A percentile compares a stretch with the other conserved stretches of the same genome.
Conservation (phyloP, 352 stramenopile genomes). For the Pythium coloratum region DNA sequence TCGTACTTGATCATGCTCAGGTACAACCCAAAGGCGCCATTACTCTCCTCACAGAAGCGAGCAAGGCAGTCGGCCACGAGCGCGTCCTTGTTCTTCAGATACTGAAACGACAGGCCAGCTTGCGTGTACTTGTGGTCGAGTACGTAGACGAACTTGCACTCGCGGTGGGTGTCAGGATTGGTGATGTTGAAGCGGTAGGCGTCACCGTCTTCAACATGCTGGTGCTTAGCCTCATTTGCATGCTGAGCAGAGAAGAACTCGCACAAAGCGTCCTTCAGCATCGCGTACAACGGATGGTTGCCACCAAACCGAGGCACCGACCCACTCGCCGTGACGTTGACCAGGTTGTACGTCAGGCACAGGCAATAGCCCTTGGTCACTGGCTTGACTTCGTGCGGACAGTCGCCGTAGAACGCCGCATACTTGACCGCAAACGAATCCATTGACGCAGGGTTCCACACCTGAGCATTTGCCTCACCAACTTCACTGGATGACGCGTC, state of each 20-base stretch:
- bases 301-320: background rate
- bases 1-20: slow-evolving; percentile 14
- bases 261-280: slow-evolving; percentile 9
- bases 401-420: slow-evolving; percentile 26
- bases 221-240: background rate
- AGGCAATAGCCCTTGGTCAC: slow-evolving; percentile 20
- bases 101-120: slow-evolving; percentile 3
- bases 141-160: slow-evolving; percentile 6
- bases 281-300: slow-evolving; percentile 2
- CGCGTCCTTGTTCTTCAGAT: slow-evolving; percentile 15
- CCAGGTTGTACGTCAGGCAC: slow-evolving; percentile 26
- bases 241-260: slow-evolving; percentile 10
- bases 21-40: slow-evolving; percentile 8
- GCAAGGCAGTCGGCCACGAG: slow-evolving; percentile 9
- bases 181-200: background rate
- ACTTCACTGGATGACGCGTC: background rate
- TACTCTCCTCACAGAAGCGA: slow-evolving; percentile 14
- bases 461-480: background rate
- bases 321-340: background rate
- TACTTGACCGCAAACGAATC: slow-evolving; percentile 23
- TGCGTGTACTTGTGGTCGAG: slow-evolving; percentile 24
- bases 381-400: slow-evolving; percentile 20
- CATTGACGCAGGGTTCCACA: slow-evolving; percentile 9
- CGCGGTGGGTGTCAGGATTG: background rate
- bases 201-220: background rate